Evolutionary conservation across 2,329 filamentous ascomycete species (phyloP).

Genomic region (Fusarium armeniacum): DNA sequence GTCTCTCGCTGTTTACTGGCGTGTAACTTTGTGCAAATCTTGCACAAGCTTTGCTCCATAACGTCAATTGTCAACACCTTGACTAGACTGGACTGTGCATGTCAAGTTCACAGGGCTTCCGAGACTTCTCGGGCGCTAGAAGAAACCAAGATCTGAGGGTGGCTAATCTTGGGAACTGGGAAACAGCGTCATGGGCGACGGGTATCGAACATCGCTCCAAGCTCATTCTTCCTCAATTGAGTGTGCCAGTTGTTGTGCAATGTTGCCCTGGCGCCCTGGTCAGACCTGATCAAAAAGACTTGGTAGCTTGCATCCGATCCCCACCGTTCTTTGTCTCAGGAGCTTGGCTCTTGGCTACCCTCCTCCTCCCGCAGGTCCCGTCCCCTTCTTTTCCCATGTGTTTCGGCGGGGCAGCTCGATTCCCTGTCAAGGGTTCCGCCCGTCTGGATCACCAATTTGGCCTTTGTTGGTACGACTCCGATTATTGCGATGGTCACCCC

Average conservation of each 20-base stretch:
- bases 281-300: neutral
- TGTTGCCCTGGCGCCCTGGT: neutral
- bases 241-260: neutral
- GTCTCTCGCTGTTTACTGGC: slow-evolving; percentile 14
- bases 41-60: neutral
- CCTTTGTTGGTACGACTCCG: slow-evolving; percentile 25
- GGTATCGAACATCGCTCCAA: slow-evolving; percentile 10
- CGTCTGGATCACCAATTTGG: slow-evolving; percentile 43
- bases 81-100: slow-evolving; percentile 11
- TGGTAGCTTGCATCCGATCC: neutral
- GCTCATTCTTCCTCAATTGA: slow-evolving; percentile 1
- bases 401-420: slow-evolving; percentile 35
- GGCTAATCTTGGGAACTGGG: neutral
- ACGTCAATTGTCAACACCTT: slow-evolving; percentile 9
- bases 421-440: slow-evolving; percentile 38
- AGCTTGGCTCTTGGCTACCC: slow-evolving; percentile 19
- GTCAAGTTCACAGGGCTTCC: slow-evolving; percentile 29
- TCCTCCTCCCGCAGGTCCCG: slow-evolving; percentile 14
- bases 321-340: slow-evolving; percentile 25
- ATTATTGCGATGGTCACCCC: slow-evolving; percentile 38
- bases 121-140: slow-evolving; percentile 40
- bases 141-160: slow-evolving; percentile 26
- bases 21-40: slow-evolving; percentile 14
- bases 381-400: slow-evolving; percentile 8
- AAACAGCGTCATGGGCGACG: slow-evolving; percentile 32